Conservation (phyloP, 2,329 filamentous ascomycete genomes). For the Trichothecium sympodiale region DNA sequence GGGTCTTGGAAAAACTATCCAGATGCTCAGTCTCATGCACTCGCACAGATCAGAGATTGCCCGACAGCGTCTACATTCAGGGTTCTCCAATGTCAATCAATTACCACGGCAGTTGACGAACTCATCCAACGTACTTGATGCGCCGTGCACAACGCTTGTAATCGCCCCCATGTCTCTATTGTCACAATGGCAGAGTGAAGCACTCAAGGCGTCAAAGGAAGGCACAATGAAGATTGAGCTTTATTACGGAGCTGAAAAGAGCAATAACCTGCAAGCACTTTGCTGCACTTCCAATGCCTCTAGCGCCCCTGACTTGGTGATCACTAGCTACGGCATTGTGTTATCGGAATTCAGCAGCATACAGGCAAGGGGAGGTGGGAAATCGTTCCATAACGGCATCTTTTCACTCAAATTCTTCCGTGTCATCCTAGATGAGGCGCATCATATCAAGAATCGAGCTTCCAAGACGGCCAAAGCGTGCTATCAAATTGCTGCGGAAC, state of each 20-base stretch:
- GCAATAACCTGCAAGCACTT: constrained; percentile 62
- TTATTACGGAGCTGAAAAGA: constrained; percentile 87
- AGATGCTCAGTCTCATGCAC: constrained; percentile 92
- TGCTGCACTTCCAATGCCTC: constrained; percentile 65
- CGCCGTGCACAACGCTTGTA: constrained; percentile 84
- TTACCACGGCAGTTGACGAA: constrained; percentile 51
- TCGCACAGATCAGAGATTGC: constrained; percentile 57
- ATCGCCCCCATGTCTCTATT: constrained; percentile 95
- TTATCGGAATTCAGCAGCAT: constrained; percentile 76
- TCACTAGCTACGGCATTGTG: constrained; percentile 89
- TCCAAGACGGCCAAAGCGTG: constrained; percentile 94
- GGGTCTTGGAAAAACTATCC: constrained; percentile 96
- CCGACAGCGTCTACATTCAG: constrained; percentile 21
- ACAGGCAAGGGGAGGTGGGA: constrained; percentile 52
- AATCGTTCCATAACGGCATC: constrained; percentile 56
- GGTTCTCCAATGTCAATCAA: constrained; percentile 38
- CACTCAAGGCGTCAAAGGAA: constrained; percentile 75
- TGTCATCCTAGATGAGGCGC: constrained; percentile 89
- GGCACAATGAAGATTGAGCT: constrained; percentile 76
- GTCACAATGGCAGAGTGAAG: constrained; percentile 95
- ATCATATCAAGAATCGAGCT: constrained; percentile 80
- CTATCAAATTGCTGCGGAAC: constrained; percentile 74
- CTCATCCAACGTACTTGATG: constrained; percentile 48
- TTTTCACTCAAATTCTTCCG: constrained; percentile 94
- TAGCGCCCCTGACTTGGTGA: constrained; percentile 77